phyloP scores from a whole-genome alignment of 441 rosid species.

The Daphne laureola region DNA sequence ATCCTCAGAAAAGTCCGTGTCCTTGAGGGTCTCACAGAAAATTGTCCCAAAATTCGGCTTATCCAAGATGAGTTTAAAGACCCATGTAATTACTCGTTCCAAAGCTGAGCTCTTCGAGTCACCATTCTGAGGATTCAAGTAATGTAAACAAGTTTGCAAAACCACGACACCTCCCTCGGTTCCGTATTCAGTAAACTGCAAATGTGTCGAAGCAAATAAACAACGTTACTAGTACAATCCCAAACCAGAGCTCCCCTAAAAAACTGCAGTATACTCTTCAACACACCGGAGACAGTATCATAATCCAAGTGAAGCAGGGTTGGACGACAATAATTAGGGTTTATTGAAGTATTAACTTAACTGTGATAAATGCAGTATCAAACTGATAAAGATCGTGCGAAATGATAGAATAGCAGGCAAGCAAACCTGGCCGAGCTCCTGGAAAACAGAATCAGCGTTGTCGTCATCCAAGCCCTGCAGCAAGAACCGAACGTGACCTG shows the following conservation, averaged over 20 bases:
- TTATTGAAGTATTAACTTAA: not conserved
- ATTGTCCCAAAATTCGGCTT: constrained; percentile 57
- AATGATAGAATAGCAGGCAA: not conserved
- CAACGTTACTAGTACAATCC: not conserved
- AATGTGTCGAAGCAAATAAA: constrained; percentile 5
- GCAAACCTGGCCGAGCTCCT: constrained; percentile 58
- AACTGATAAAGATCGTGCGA: not conserved
- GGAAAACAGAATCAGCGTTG: constrained; percentile 50
- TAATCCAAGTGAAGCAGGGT: not conserved
- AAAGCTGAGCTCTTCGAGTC: constrained; percentile 36
- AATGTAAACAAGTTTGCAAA: constrained; percentile 57
- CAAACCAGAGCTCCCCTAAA: constrained; percentile 3
- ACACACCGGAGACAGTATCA: not conserved
- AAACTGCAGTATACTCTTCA: not conserved
- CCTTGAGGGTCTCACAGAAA: constrained; percentile 53
- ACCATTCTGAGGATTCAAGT: constrained; percentile 36
- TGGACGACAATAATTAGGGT: constrained; percentile 11
- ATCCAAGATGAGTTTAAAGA: constrained; percentile 50
- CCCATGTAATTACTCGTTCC: constrained; percentile 43
- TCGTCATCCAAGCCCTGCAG: constrained; percentile 52
- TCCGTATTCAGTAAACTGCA: constrained; percentile 65
- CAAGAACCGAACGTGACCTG: constrained; percentile 67
- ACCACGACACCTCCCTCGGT: constrained; percentile 47
- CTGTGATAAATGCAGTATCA: not conserved
- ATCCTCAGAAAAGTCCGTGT: constrained; percentile 39